Evolutionary conservation across 768 basidiomycete species (phyloP), one percentile per base, ranked within the genome.

Genomic region (Auricularia cornea): DNA sequence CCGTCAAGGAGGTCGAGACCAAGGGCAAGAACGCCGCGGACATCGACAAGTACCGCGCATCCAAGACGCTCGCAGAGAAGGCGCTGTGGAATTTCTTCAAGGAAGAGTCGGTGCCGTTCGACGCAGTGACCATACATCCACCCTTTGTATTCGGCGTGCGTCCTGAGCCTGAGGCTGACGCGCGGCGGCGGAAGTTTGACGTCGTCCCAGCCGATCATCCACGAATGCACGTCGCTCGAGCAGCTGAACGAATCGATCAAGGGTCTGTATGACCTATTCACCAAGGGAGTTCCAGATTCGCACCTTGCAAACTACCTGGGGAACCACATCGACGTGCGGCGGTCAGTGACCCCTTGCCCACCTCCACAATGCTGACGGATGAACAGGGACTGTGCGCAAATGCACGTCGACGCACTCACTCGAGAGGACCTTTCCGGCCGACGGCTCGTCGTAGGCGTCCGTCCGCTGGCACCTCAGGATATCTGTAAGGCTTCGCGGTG

Each of bases 51-150:
- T 73, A 73, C 59, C 41, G 64, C 38, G 70, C 70, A 12, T 52
- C 38, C 29, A 68, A 68, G 60, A 48, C 32, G 8, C 56, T 62
- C n/a, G 66, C 66, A 16, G 66, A 67, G 60, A 41, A 40, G 4
- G 61, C 60, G 1, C 29, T 60, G 3, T 67, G 66, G 66, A 51
- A 62, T 1, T 67, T 54, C 35, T 51, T 63, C 26, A 57, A 69
- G 60, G 63, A 66, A 59, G 59, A 63, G 8, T 23, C 54, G 3
- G n/a, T 52, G 28, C 2, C 29, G 29, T 71, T 69, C 48, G 72
- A 69, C 28, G 41, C 72, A 38, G 64, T 63, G 0, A 72, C 72
- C 31, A 48, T 69, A 60, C 63, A 65, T 57, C 70, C 70, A 28
- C 66, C 69, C 60, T 67, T 29, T 41, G 64, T 70, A 26, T 62